Base-by-base conservation (phyloP, 768 basidiomycete genomes). In the Suillus occidentalis region DNA sequence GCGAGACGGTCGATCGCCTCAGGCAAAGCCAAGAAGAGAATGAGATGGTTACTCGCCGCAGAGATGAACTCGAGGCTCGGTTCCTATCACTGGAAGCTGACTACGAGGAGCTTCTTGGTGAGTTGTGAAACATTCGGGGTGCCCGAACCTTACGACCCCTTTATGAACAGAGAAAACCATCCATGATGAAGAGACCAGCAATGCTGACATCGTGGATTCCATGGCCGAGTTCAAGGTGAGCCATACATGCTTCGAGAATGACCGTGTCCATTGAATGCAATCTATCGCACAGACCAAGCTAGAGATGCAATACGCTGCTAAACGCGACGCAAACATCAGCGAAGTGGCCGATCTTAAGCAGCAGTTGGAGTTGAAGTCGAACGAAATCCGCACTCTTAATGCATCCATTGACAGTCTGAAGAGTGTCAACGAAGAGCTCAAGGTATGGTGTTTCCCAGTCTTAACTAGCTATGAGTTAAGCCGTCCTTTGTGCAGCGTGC, bases 391-490 rank as follows among this genome's bases (percentile, higher is more conserved):
- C 65, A 88, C 84, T 67, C 81, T 97, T 67, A 91, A 93, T 71
- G 87, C 89, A 55, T 89, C 92, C 7, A 89, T 97, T 64, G 97
- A 99, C 73, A 91, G 90, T 76, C 84, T 97, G 71, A 96, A 97
- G 81, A 90, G 92, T 72, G 92, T 97, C 67, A 99, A 98, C 72
- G 97, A 99, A 75, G 97, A 99, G 75, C 86, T 99, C 63, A 99
- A 99, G 87, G 97, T 97, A 70, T 67, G 80, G 63, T 25, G 7
- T n/a, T n/a, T 68, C 20, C 9, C 65, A 67, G 56, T 62, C 40
- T 18, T 25, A 8, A 63, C 55, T 13, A 52, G 28, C 12, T 47
- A 67, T 18, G 34, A 47, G 58, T 34, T 67, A 3, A 47, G 6
- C 50, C 50, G 62, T 59, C 61, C n/a, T 63, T 55, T 67, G 50